Conservation (phyloP, 805 yeast genomes). For the Lachancea mirantina region DNA sequence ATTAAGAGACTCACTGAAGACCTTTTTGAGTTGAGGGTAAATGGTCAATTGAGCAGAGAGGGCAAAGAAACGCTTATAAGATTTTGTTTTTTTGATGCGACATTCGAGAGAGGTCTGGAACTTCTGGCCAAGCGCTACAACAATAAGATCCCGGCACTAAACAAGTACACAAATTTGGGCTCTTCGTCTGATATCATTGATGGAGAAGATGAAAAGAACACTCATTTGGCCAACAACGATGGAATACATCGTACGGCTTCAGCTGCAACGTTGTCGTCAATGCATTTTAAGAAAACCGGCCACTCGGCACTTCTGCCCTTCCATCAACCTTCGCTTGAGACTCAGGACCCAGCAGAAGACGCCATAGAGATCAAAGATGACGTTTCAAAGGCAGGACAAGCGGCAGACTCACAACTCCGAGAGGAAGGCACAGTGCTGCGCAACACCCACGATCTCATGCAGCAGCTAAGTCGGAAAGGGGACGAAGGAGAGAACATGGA, state of each 20-base stretch:
- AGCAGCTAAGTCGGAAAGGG: slow-evolving; percentile 9
- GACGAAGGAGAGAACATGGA: not conserved
- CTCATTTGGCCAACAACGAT: not conserved
- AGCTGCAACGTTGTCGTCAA: slow-evolving; percentile 17
- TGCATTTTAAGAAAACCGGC: slow-evolving; percentile 26
- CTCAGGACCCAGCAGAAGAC: slow-evolving; percentile 23
- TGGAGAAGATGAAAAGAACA: not conserved
- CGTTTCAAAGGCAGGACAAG: not conserved
- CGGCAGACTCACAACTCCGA: slow-evolving; percentile 12
- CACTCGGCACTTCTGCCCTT: slow-evolving; percentile 34
- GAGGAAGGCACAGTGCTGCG: slow-evolving; percentile 26
- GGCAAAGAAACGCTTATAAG: slow-evolving; percentile 76
- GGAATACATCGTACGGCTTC: not conserved
- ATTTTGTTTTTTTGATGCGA: slow-evolving; percentile 62
- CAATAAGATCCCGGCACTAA: not conserved
- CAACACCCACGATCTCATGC: slow-evolving; percentile 15
- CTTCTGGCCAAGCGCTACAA: slow-evolving; percentile 28
- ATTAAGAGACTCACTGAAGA: slow-evolving; percentile 48
- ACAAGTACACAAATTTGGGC: not conserved
- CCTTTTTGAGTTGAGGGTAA: slow-evolving; percentile 49
- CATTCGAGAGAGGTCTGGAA: slow-evolving; percentile 49
- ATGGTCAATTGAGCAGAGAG: slow-evolving; percentile 50
- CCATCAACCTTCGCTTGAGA: slow-evolving; percentile 27
- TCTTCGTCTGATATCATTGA: slow-evolving; percentile 1
- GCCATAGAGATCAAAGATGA: slow-evolving; percentile 29